phyloP scores from a whole-genome alignment of 2,329 filamentous ascomycete genomes.

The Reticulascus tulasneorum region DNA sequence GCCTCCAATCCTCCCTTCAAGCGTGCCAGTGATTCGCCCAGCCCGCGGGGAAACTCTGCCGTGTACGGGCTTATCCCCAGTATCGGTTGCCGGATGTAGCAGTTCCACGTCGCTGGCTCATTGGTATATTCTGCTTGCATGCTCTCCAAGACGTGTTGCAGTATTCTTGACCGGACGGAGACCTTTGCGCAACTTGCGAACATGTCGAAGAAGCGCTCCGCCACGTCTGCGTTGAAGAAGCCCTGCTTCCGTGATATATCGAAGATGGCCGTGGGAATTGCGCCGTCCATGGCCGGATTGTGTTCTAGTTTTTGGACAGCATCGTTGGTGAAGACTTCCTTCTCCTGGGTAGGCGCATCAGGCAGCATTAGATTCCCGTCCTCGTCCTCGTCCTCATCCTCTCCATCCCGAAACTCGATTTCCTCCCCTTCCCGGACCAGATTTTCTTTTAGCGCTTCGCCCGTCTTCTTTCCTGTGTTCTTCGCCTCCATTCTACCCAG shows the following conservation, averaged over 20 bases:
- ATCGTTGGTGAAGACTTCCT: conserved; percentile 45
- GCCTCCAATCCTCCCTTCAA: conserved; percentile 49
- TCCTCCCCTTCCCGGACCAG: conserved; percentile 46
- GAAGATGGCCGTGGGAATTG: conserved; percentile 89
- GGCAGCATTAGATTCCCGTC: conserved; percentile 40
- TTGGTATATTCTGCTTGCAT: conserved; percentile 58
- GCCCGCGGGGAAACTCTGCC: conserved; percentile 66
- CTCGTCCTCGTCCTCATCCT: conserved; percentile 38
- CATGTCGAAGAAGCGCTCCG: conserved; percentile 75
- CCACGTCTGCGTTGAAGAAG: conserved; percentile 62
- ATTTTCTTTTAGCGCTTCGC: conserved; percentile 32
- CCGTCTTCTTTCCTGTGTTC: conserved; percentile 59
- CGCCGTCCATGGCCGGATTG: conserved; percentile 85
- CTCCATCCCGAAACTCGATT: conserved; percentile 41
- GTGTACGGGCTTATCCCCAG: conserved; percentile 60
- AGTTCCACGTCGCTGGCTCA: conserved; percentile 62
- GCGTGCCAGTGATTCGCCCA: conserved; percentile 61
- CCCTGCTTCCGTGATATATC: conserved; percentile 79
- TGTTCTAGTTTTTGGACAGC: conserved; percentile 54
- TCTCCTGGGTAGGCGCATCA: conserved; percentile 37
- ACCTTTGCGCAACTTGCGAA: conserved; percentile 67
- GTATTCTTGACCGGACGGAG: conserved; percentile 60
- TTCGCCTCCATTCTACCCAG: conserved; percentile 75
- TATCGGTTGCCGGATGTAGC: conserved; percentile 67
- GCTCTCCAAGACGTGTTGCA: conserved; percentile 67